These are phyloP conservation scores for Ustilago shanxiensis DNA, from an alignment of 1,284 basidiomycete genomes.

Conservation along the genomic window DNA sequence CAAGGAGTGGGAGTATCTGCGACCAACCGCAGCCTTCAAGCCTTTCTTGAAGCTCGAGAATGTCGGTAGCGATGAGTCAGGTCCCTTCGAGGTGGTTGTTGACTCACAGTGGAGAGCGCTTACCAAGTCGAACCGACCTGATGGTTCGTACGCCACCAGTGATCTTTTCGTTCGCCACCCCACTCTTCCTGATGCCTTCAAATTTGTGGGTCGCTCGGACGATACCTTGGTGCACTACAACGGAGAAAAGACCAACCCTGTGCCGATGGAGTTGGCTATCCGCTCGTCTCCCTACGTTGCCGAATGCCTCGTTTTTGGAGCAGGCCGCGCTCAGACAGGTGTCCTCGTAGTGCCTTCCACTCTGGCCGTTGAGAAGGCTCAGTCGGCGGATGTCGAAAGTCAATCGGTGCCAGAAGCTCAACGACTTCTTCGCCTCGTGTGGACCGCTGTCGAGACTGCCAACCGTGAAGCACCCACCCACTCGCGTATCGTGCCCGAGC, in stretches of 20 bases:
- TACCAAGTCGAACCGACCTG: conserved; percentile 73
- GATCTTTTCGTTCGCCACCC: conserved; percentile 73
- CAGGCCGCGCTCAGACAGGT: conserved; percentile 74
- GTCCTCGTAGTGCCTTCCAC: conserved; percentile 75
- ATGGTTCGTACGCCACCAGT: conserved; percentile 76
- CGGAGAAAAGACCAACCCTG: conserved; percentile 54
- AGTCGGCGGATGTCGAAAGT: neutral
- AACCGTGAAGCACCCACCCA: conserved; percentile 30
- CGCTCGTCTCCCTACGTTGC: conserved; percentile 65
- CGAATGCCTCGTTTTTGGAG: conserved; percentile 76
- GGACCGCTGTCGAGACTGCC: conserved; percentile 14
- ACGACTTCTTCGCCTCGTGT: conserved; percentile 8
- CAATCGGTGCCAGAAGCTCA: neutral
- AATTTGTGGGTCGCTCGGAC: conserved; percentile 76
- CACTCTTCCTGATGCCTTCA: conserved; percentile 72
- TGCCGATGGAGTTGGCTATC: conserved; percentile 41
- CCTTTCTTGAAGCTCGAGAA: conserved; percentile 24
- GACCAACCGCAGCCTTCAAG: conserved; percentile 52
- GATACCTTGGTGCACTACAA: conserved; percentile 73
- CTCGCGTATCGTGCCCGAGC: conserved; percentile 31
- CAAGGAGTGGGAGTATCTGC: conserved; percentile 77
- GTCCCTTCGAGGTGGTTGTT: conserved; percentile 74
- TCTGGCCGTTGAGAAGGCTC: conserved; percentile 67
- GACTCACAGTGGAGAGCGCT: conserved; percentile 75
- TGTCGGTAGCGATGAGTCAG: conserved; percentile 5